A percentile compares a stretch with the other conserved stretches of the same genome.
Evolutionary conservation across 257 asterid species (phyloP).

Genomic region (Linderniella brevidens): DNA sequence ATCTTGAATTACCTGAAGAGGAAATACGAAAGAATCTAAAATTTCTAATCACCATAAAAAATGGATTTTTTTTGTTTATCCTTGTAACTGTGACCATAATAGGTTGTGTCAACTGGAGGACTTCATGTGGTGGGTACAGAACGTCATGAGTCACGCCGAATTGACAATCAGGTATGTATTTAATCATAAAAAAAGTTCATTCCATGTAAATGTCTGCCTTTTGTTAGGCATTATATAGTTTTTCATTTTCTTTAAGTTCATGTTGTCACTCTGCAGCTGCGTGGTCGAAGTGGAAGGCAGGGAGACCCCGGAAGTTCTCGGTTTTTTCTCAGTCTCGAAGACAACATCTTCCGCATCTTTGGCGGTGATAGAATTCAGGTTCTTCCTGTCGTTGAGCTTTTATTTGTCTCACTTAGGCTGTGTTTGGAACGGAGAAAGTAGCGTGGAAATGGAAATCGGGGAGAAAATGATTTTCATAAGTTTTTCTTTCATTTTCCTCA

Average conservation of each 20-base stretch:
- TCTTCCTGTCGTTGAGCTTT: slow-evolving; percentile 8
- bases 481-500: too few relatives aligned
- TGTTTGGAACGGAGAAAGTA: too few relatives aligned
- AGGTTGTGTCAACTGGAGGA: slow-evolving; percentile 93
- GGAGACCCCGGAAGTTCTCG: slow-evolving; percentile 99
- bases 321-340: slow-evolving; percentile 96
- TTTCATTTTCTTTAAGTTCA: slow-evolving; percentile 1
- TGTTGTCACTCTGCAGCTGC: slow-evolving; percentile 44
- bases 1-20: too few relatives aligned
- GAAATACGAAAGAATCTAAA: slow-evolving; percentile 1
- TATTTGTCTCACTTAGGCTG: neutral
- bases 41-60: slow-evolving; percentile 1
- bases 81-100: slow-evolving; percentile 6
- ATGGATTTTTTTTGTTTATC: too few relatives aligned
- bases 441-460: too few relatives aligned
- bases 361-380: slow-evolving; percentile 99
- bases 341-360: slow-evolving; percentile 89
- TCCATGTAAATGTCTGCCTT: too few relatives aligned
- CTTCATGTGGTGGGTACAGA: slow-evolving; percentile 98
- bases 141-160: slow-evolving; percentile 97
- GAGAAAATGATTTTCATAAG: too few relatives aligned
- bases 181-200: neutral
- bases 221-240: too few relatives aligned
- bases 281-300: slow-evolving; percentile 99
- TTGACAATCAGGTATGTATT: slow-evolving; percentile 78